Evolutionary conservation across 2,329 filamentous ascomycete genomes (phyloP), one percentile per base, ranked within the genome.

Genomic region (Gaeumannomyces sp.): DNA sequence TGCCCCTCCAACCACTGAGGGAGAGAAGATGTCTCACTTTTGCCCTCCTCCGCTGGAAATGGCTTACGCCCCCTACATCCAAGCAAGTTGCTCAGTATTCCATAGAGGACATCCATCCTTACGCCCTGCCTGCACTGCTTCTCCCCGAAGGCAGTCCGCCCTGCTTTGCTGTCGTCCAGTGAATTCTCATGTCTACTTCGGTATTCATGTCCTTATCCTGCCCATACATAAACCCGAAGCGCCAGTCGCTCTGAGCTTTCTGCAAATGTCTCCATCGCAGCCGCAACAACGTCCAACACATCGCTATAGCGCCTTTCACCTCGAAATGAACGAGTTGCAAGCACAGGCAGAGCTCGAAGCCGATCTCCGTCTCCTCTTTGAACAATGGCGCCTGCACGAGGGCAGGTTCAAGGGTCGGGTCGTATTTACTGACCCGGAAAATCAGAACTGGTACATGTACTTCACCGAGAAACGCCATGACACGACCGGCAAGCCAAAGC

Each of bases 381-480:
- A 35, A 31, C 25, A 62, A 62, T 33, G 38, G 27, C 45, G 45
- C 7, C 45, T 53, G 22, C 45, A n/a, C 45, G 29, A 45, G 28
- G 22, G 4, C 27, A 57, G 27, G 19, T 56, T 13, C 16, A 5
- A 29, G n/a, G 14, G 16, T 33, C 10, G 13, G 45, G 19, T 6
- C 14, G 16, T 33, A 29, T 25, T 29, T 64, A 45, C 64, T 65
- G 63, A 65, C 59, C 27, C 16, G 27, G 7, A 14, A 28, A 62
- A 68, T 65, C 76, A 97, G 90, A 96, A 92, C 70, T 99, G 96
- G 87, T 98, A 97, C 81, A 98, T 98, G 94, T 99, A 99, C 78
- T 99, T 91, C 77, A 97, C 94, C 68, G 95, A 99, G 77, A 98
- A 98, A 77, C 89, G 94, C 64, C 95, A 99, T 77, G 95, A 98